Percentiles rank a stretch among this genome's conserved stretches.
Evolutionary conservation across 148 eudicot species (phyloP).

Genomic region (Diospyros lotus): DNA sequence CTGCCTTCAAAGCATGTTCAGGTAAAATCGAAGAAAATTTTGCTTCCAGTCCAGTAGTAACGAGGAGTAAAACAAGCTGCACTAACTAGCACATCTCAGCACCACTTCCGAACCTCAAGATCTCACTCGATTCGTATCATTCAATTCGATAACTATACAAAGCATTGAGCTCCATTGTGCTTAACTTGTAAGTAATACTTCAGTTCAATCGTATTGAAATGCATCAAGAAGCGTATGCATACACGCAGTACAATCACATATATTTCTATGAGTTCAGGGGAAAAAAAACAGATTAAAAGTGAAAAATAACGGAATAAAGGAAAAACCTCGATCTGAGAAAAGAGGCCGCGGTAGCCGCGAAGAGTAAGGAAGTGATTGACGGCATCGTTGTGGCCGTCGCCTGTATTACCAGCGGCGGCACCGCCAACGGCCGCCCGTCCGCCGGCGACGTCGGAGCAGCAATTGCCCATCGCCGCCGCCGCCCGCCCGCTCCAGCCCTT

Average conservation of each 20-base stretch:
- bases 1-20: too few species aligned
- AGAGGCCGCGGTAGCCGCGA: conserved; percentile 65
- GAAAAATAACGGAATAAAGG: conserved; percentile 6
- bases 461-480: conserved; percentile 64
- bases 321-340: conserved; percentile 85
- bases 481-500: background rate
- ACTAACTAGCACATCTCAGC: background rate
- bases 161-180: background rate
- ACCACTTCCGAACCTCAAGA: conserved; percentile 9
- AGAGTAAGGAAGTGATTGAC: conserved; percentile 59
- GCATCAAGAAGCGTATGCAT: background rate
- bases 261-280: background rate
- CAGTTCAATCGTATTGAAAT: background rate
- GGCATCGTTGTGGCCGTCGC: conserved; percentile 67
- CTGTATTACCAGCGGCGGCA: conserved; percentile 14
- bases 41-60: background rate
- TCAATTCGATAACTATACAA: background rate
- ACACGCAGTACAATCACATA: background rate
- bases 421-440: conserved; percentile 73
- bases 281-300: background rate
- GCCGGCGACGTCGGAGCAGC: conserved; percentile 77
- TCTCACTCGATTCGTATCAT: conserved; percentile 1
- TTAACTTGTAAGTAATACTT: background rate
- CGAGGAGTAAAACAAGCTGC: background rate
- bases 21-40: background rate